Evolutionary conservation across 345 rosid species (phyloP).

Genomic region (Euphorbia tirucalli): DNA sequence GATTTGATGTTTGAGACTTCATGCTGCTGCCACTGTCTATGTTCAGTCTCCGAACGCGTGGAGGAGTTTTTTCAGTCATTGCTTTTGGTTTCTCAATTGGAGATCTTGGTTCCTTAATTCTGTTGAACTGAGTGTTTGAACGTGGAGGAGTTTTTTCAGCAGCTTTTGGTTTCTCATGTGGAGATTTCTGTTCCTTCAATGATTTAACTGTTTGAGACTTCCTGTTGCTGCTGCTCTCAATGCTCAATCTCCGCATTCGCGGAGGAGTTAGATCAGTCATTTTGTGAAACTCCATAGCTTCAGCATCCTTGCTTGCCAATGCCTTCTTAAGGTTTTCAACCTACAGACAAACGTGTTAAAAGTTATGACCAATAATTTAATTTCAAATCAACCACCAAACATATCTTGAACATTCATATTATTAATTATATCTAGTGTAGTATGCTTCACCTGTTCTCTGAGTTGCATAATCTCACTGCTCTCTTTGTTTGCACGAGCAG

Average conservation of each 20-base stretch:
- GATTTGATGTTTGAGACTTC: conserved; percentile 37
- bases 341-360: conserved; percentile 35
- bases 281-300: conserved; percentile 30
- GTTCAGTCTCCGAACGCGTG: conserved; percentile 59
- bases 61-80: conserved; percentile 64
- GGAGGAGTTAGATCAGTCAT: conserved; percentile 47
- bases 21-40: conserved; percentile 49
- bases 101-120: conserved; percentile 46
- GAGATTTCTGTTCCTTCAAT: conserved; percentile 40
- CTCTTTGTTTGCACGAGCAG: conserved; percentile 77
- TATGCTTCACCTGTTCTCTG: conserved; percentile 61
- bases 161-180: conserved; percentile 33
- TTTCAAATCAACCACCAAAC: no score
- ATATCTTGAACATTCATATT: no score
- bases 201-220: not conserved
- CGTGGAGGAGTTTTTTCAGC: conserved; percentile 71
- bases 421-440: no score
- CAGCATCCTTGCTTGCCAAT: conserved; percentile 53
- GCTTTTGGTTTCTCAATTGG: conserved; percentile 34
- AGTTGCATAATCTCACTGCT: conserved; percentile 75
- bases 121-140: conserved; percentile 28
- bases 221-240: not conserved
- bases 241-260: not conserved
- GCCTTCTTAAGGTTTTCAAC: conserved; percentile 83
- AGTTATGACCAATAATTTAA: no score